Evolutionary conservation across 1,139 yeast genomes (phyloP), one percentile per base, ranked within the genome.

Genomic region (Nakaseomyces delphensis): DNA sequence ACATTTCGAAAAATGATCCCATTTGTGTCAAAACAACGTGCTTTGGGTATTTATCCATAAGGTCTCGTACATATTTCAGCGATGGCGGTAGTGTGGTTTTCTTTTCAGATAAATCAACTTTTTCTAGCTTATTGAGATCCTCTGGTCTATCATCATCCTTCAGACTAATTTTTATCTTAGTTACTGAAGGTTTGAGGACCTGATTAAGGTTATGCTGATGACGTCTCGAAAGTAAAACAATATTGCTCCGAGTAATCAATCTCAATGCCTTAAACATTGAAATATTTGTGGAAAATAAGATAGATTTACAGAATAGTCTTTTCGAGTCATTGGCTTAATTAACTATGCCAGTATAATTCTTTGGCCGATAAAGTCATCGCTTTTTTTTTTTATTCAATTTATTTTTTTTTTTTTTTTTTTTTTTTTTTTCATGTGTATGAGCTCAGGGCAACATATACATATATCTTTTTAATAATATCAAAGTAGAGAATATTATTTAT

Each of bases 1-100:
- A 89, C 6, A 89, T 64, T 55, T 87, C 97, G 57, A 85, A 91
- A 62, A 91, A 91, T 29, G 93, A 77, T 0, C 96, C 91, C 65
- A 91, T 94, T 56, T 87, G 95, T 1, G 93, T 79, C 35, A 91
- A 63, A 9, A 91, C 83, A 1, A 89, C 87, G 46, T 86, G 77
- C 1, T 76, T 83, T 4, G 79, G 77, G 52, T 76, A 69, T 35
- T 60, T 53, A 36, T 71, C 70, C 67, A 74, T 80, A 8, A 68
- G 59, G 27, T 65, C 66, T 40, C 70, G 57, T 5, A 66, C 66
- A 41, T 55, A 52, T 33, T 53, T 52, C 32, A 60, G 41, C 3
- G 64, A 54, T 9, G 62, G 63, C 21, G 64, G 63, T 20, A 57
- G 43, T 10, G 16, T 14, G 18, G 6, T 28, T 5, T 28, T 14